Evolutionary conservation across 2,329 filamentous ascomycete species (phyloP).

Genomic region (Epichloe gansuensis): DNA sequence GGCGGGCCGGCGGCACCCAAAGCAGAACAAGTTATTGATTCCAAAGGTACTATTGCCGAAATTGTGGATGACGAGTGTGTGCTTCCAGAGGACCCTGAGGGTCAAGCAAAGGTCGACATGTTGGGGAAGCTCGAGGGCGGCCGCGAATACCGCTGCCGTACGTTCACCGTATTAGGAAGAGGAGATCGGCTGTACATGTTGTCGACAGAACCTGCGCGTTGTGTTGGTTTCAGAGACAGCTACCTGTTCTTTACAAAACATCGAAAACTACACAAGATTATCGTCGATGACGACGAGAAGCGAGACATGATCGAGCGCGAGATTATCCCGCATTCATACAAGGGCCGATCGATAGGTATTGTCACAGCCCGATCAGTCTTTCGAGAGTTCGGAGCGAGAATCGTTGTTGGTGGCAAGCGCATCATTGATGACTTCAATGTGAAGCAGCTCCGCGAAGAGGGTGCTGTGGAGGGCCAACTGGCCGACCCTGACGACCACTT

Average conservation of each 20-base stretch:
- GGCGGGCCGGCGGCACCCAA: conserved; percentile 63
- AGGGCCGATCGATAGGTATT: conserved; percentile 91
- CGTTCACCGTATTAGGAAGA: conserved; percentile 79
- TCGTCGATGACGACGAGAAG: conserved; percentile 96
- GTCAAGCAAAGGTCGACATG: conserved; percentile 89
- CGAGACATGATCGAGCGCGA: conserved; percentile 89
- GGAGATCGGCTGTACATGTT: conserved; percentile 91
- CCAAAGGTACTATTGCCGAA: conserved; percentile 83
- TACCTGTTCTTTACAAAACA: conserved; percentile 99
- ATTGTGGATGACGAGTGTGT: conserved; percentile 88
- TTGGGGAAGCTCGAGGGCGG: conserved; percentile 69
- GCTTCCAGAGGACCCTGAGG: conserved; percentile 74
- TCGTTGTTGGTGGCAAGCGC: conserved; percentile 80
- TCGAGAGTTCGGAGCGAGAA: conserved; percentile 87
- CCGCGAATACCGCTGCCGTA: conserved; percentile 88
- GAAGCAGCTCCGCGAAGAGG: conserved; percentile 59
- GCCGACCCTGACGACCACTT: conserved; percentile 81
- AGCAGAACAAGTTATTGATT: conserved; percentile 77
- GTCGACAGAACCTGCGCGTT: conserved; percentile 92
- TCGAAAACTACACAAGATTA: conserved; percentile 91
- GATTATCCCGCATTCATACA: conserved; percentile 96
- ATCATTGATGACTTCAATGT: conserved; percentile 86
- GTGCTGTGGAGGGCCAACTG: conserved; percentile 75
- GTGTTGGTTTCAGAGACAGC: conserved; percentile 92
- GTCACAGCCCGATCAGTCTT: conserved; percentile 95